Conservation (phyloP, 1,139 yeast species). For the Saccharomyces pastorianus region DNA sequence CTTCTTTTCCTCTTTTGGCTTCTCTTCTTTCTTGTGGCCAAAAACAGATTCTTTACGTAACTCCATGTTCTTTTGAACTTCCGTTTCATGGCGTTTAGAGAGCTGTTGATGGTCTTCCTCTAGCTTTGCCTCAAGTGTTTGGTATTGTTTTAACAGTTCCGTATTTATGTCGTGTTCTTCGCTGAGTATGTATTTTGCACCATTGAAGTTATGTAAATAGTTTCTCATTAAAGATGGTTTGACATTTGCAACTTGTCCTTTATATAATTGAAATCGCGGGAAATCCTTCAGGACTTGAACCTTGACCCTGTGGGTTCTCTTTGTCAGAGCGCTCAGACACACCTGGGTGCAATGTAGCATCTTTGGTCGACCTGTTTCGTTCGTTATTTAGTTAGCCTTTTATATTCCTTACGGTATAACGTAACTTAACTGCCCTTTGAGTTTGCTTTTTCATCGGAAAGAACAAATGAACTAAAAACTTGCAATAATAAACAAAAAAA, state of each 20-base stretch:
- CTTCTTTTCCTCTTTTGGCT: constrained; percentile 1
- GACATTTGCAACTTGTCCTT: constrained; percentile 71
- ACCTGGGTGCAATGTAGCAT: constrained; percentile 23
- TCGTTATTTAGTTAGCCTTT: background rate
- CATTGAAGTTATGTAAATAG: constrained; percentile 57
- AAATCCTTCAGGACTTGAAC: constrained; percentile 70
- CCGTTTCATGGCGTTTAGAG: constrained; percentile 1
- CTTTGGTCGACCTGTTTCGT: background rate
- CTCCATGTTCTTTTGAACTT: background rate
- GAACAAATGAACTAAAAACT: background rate
- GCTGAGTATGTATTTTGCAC: constrained; percentile 57
- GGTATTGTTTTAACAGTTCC: constrained; percentile 4
- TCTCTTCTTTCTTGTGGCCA: constrained; percentile 8
- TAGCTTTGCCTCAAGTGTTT: background rate
- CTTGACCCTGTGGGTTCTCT: constrained; percentile 42
- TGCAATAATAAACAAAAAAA: background rate
- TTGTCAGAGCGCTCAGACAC: constrained; percentile 31
- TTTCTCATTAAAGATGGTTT: constrained; percentile 80
- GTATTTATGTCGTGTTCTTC: constrained; percentile 16
- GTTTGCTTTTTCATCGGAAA: background rate
- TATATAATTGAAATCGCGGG: constrained; percentile 47
- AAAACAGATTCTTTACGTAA: background rate
- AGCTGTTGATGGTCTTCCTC: background rate
- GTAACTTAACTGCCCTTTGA: background rate
- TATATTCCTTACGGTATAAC: background rate